Evolutionary conservation across 768 basidiomycete genomes (phyloP).

Genomic region (Exidia glandulosa): DNA sequence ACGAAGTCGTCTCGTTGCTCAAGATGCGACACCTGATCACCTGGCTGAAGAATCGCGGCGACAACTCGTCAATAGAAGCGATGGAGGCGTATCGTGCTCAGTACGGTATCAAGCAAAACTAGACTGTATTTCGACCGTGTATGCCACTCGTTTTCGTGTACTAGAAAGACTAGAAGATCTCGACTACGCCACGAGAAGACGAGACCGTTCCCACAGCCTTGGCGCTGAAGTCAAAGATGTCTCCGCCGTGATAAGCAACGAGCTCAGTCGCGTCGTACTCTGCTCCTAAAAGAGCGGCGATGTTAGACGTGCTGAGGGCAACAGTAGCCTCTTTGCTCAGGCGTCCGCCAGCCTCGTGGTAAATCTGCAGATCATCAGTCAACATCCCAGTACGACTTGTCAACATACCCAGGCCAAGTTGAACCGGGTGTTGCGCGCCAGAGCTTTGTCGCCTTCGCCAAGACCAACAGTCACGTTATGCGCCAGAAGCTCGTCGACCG

Average conservation of each 20-base stretch:
- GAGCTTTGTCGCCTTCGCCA: slow-evolving; percentile 21
- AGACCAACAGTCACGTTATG: slow-evolving; percentile 21
- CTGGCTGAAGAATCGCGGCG: slow-evolving; percentile 67
- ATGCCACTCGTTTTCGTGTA: not conserved
- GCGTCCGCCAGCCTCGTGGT: slow-evolving; percentile 13
- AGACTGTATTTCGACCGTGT: not conserved
- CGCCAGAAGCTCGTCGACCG: slow-evolving; percentile 19
- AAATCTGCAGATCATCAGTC: not conserved
- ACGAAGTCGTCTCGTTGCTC: slow-evolving; percentile 68
- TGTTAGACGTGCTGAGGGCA: slow-evolving; percentile 22
- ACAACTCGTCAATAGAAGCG: slow-evolving; percentile 45
- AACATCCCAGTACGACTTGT: slow-evolving; percentile 23
- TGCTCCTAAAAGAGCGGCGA: slow-evolving; percentile 27
- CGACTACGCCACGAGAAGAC: not conserved
- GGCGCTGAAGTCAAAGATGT: slow-evolving; percentile 14
- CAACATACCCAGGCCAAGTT: slow-evolving; percentile 2
- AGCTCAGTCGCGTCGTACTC: slow-evolving; percentile 18
- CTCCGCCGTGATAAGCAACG: slow-evolving; percentile 21
- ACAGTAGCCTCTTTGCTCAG: slow-evolving; percentile 20
- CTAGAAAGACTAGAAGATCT: not conserved
- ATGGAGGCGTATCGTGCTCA: slow-evolving; percentile 72
- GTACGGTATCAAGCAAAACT: slow-evolving; percentile 39
- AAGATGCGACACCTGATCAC: slow-evolving; percentile 75
- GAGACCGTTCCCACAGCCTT: slow-evolving; percentile 4
- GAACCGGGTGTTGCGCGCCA: slow-evolving; percentile 18